phyloP scores from a whole-genome alignment of 139 green algal genomes.

The Tetraselmis striata region DNA sequence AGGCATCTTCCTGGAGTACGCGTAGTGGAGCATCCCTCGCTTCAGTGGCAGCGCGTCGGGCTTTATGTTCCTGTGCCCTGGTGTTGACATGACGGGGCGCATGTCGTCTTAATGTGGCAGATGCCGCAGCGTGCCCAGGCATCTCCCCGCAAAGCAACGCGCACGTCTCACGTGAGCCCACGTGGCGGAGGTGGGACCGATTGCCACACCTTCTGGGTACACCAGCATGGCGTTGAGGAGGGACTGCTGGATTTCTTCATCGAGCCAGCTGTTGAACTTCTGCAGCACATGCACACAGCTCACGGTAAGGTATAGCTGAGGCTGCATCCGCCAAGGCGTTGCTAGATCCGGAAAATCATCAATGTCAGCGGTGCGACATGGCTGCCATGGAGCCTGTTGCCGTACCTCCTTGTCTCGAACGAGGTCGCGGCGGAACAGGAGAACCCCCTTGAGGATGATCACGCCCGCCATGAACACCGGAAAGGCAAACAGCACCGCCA shows the following conservation, averaged over 20 bases:
- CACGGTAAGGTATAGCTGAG: too few species aligned
- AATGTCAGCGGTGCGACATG: neutral
- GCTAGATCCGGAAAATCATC: neutral
- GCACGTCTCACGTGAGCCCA: too few species aligned
- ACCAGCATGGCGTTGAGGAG: constrained; percentile 51
- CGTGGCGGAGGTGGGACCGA: too few species aligned
- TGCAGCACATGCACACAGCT: constrained; percentile 22
- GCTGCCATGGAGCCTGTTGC: neutral
- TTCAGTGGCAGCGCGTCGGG: constrained; percentile 69
- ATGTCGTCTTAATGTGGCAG: too few species aligned
- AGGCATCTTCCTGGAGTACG: constrained; percentile 59
- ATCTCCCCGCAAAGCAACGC: too few species aligned
- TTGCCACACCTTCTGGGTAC: constrained; percentile 58
- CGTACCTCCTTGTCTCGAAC: constrained; percentile 67
- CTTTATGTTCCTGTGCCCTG: constrained; percentile 62
- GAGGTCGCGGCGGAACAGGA: constrained; percentile 73
- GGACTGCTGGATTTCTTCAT: constrained; percentile 34
- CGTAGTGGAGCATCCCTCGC: constrained; percentile 84
- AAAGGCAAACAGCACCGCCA: constrained; percentile 73
- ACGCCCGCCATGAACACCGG: constrained; percentile 73
- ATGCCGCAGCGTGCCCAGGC: too few species aligned
- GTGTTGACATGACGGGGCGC: neutral
- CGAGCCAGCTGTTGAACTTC: constrained; percentile 63
- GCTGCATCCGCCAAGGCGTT: too few species aligned
- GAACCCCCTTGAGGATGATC: constrained; percentile 43